A percentile compares a stretch with the other conserved stretches of the same genome.
These are phyloP conservation scores for Saccharomycopsis hybrid DNA, from an alignment of 1,139 yeast species.

Conservation along the genomic window DNA sequence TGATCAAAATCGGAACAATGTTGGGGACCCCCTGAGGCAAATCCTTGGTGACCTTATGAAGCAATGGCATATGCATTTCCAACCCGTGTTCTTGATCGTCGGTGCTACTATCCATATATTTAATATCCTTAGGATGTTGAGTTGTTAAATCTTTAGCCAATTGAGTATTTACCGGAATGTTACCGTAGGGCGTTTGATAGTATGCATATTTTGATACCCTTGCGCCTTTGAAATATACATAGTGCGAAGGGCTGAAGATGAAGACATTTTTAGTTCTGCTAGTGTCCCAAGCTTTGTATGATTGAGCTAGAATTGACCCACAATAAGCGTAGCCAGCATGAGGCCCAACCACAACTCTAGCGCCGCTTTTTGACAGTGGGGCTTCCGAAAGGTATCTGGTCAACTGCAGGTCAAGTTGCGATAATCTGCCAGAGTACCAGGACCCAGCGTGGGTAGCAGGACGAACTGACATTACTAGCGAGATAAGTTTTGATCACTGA, in stretches of 20 bases:
- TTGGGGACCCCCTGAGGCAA: conserved; percentile 38
- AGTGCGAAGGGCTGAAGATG: conserved; percentile 90
- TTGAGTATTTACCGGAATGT: conserved; percentile 55
- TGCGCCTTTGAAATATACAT: conserved; percentile 62
- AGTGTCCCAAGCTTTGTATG: conserved; percentile 68
- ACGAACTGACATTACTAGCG: conserved; percentile 33
- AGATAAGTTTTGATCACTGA: background rate
- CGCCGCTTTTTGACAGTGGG: conserved; percentile 35
- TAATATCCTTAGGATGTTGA: conserved; percentile 29
- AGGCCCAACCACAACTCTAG: conserved; percentile 56
- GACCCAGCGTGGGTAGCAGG: conserved; percentile 83
- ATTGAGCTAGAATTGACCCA: conserved; percentile 70
- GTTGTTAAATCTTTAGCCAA: conserved; percentile 33
- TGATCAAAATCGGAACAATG: conserved; percentile 77
- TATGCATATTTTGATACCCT: conserved; percentile 48
- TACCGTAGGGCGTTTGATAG: conserved; percentile 81
- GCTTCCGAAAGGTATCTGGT: conserved; percentile 37
- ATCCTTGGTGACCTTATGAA: conserved; percentile 41
- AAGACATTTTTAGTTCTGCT: conserved; percentile 56
- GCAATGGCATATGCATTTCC: conserved; percentile 89
- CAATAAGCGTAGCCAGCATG: conserved; percentile 93
- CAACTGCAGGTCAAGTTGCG: conserved; percentile 43
- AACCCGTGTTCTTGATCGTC: conserved; percentile 91
- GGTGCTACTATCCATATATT: conserved; percentile 47
- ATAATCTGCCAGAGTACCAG: conserved; percentile 62